Evolutionary conservation across 2,329 filamentous ascomycete genomes (phyloP), one percentile per base, ranked within the genome.

Genomic region (Gyromitra esculenta): DNA sequence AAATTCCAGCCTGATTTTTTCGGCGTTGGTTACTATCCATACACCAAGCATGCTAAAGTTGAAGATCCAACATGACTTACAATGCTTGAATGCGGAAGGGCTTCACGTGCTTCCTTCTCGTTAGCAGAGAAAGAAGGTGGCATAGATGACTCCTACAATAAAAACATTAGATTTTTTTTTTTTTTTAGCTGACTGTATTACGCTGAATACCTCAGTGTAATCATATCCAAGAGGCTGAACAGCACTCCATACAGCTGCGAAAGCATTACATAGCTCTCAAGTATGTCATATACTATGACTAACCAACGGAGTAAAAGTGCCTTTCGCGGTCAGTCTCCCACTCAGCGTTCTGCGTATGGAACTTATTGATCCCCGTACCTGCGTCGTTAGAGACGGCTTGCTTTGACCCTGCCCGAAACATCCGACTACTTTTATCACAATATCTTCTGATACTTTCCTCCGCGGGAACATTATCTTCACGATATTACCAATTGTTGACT

Each of bases 221-320:
- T 91, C 81, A 92, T 95, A 81, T 96, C 92, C 5, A 97, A 86
- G 79, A 95, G 85, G 78, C 92, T 92, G 82, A 97, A 97, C 2
- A 97, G 83, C 18, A 95, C 88, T 0, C 89, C 86, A 81, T 96
- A 97, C 1, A 91, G 85, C 77, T 89, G 90, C 4, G 90, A 90
- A 63, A 97, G 83, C 7, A 90, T 84, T 5, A 84, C 85, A 59
- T 88, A 87, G 52, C 89, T 87, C 69, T 92, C 89, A 21, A 96
- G 83, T 59, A 91, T 85, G 80, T 93, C 91, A 81, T 94, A 90
- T 2, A 93, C 87, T 84, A 92, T 89, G 73, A 93, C 87, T 64
- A 96, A 85, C 93, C 93, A 97, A 83, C 89, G 90, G 77, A 96
- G 84, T 65, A 96, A 85, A 54, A 89, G 85, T 35, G 88, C 88